phyloP scores from a whole-genome alignment of 2,329 filamentous ascomycete genomes.

The Plectosphaerella plurivora region DNA sequence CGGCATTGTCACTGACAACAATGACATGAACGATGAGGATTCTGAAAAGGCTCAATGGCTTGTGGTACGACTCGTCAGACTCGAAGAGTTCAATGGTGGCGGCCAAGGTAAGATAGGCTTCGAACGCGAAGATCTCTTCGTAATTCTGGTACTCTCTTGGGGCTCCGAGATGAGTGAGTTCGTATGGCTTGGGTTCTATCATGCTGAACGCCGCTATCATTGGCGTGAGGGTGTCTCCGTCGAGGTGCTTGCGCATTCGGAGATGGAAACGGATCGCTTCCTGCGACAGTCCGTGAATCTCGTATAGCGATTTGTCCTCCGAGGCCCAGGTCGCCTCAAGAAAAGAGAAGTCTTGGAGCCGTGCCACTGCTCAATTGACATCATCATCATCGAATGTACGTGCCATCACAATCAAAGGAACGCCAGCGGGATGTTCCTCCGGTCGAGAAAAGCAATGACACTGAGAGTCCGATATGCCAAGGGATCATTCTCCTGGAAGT shows the following conservation, averaged over 20 bases:
- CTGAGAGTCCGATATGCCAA: conserved; percentile 22
- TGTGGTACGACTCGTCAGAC: too few species aligned
- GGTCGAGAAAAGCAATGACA: conserved; percentile 25
- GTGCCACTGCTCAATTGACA: conserved; percentile 15
- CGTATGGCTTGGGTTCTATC: neutral
- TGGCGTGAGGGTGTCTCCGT: neutral
- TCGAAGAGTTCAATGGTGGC: too few species aligned
- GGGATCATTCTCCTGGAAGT: conserved; percentile 19
- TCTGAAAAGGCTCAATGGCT: too few species aligned
- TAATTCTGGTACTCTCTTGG: too few species aligned
- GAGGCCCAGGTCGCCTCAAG: conserved; percentile 10
- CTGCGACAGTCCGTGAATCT: conserved; percentile 26
- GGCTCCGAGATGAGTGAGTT: too few species aligned
- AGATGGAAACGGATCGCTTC: conserved; percentile 18
- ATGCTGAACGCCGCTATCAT: neutral
- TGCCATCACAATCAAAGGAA: too few species aligned
- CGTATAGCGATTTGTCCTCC: conserved; percentile 12
- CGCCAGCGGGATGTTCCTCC: conserved; percentile 22
- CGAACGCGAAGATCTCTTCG: too few species aligned
- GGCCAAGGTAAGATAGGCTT: too few species aligned
- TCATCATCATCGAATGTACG: conserved; percentile 14
- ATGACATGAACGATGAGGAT: too few species aligned
- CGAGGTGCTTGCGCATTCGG: neutral
- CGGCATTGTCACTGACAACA: too few species aligned
- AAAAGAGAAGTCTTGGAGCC: conserved; percentile 28